phyloP scores from a whole-genome alignment of 2,329 filamentous ascomycete species.

The Aphanocladium album region DNA sequence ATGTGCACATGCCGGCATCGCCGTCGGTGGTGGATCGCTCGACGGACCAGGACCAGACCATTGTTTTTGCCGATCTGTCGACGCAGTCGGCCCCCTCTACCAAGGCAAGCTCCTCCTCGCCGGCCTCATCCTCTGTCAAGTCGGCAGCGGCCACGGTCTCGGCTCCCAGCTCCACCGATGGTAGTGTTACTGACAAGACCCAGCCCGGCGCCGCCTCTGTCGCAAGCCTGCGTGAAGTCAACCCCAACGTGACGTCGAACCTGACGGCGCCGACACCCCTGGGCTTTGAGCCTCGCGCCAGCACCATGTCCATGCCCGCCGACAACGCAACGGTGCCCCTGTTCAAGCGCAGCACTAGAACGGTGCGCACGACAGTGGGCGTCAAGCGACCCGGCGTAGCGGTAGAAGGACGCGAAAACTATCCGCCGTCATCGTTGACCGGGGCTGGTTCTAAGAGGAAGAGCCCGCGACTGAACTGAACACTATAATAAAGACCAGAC shows the following conservation, averaged over 20 bases:
- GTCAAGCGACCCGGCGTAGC: conserved; percentile 30
- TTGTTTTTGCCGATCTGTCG: conserved; percentile 38
- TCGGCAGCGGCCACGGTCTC: conserved; percentile 4
- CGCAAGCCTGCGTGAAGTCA: conserved; percentile 51
- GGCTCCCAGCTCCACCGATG: conserved; percentile 15
- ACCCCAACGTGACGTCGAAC: conserved; percentile 45
- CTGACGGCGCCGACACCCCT: conserved; percentile 29
- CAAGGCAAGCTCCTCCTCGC: conserved; percentile 13
- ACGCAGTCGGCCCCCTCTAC: conserved; percentile 8
- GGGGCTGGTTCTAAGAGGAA: conserved; percentile 42
- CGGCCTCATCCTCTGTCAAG: conserved; percentile 18
- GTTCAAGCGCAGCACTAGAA: conserved; percentile 40
- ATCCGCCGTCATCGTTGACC: conserved; percentile 30
- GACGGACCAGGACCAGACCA: conserved; percentile 32
- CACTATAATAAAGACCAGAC: neutral
- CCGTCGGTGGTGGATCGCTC: conserved; percentile 19
- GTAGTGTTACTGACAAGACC: conserved; percentile 24
- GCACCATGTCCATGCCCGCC: conserved; percentile 35
- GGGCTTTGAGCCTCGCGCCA: conserved; percentile 39
- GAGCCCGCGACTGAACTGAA: conserved; percentile 45
- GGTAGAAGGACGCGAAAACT: conserved; percentile 48
- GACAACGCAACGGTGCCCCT: conserved; percentile 40
- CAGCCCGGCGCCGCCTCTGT: conserved; percentile 28
- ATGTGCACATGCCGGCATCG: conserved; percentile 13
- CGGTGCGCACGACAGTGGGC: conserved; percentile 21